Percentiles rank a stretch among this genome's conserved stretches.
Conservation (phyloP, 2,329 filamentous ascomycete species). For the Diaporthe destruens region DNA sequence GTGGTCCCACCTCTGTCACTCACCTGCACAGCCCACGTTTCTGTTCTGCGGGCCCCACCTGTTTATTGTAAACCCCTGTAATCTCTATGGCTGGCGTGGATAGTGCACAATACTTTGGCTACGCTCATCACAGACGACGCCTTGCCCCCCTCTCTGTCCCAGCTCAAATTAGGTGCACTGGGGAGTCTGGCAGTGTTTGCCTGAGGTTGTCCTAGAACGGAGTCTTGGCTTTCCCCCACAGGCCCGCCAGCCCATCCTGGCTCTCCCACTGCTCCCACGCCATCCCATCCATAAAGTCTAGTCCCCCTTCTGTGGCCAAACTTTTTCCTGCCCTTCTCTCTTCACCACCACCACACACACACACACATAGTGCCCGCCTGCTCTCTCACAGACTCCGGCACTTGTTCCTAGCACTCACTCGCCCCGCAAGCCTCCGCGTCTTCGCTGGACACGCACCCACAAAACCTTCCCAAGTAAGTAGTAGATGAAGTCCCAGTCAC, state of each 20-base stretch:
- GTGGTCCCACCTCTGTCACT: constrained; percentile 21
- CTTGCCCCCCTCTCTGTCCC: constrained; percentile 25
- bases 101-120: background rate
- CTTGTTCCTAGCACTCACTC: background rate
- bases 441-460: constrained; percentile 8
- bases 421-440: constrained; percentile 1
- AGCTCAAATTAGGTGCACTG: constrained; percentile 23
- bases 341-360: constrained; percentile 23
- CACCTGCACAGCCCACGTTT: constrained; percentile 29
- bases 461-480: constrained; percentile 37
- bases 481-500: constrained; percentile 20
- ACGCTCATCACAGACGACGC: constrained; percentile 15
- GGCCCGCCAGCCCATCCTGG: constrained; percentile 21
- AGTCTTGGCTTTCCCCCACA: constrained; percentile 34
- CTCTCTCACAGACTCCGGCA: constrained; percentile 21
- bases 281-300: constrained; percentile 36
- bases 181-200: constrained; percentile 29
- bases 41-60: constrained; percentile 29
- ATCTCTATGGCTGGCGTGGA: constrained; percentile 23
- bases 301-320: constrained; percentile 30
- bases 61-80: constrained; percentile 29
- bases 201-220: constrained; percentile 35
- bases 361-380: constrained; percentile 16
- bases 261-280: constrained; percentile 19
- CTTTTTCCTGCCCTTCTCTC: constrained; percentile 15